A percentile compares a stretch with the other conserved stretches of the same genome.
Evolutionary conservation across 148 eudicot species (phyloP).

Genomic region (Chenopodium quinoa): DNA sequence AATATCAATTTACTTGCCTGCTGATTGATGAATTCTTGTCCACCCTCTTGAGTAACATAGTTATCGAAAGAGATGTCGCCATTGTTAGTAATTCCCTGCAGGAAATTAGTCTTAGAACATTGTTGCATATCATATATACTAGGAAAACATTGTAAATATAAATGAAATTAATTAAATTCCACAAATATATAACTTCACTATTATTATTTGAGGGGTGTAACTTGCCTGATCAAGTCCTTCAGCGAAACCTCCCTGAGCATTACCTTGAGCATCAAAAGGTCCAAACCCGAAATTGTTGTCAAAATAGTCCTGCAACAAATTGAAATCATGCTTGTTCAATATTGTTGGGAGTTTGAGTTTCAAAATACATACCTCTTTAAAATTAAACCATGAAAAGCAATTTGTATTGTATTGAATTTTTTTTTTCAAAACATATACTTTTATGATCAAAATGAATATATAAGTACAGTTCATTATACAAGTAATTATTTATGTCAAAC

Average conservation of each 20-base stretch:
- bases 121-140: background rate
- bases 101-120: background rate
- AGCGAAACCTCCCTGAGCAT: background rate
- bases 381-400: no score
- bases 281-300: background rate
- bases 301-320: constrained; percentile 5
- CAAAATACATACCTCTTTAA: no score
- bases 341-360: no score
- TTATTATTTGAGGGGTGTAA: background rate
- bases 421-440: no score
- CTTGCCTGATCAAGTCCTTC: constrained; percentile 17
- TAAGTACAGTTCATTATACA: no score
- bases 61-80: constrained; percentile 9
- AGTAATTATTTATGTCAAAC: no score
- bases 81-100: constrained; percentile 21
- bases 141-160: background rate
- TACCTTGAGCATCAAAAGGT: background rate
- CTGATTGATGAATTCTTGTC: background rate
- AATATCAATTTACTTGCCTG: constrained; percentile 18
- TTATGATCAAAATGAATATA: no score
- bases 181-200: no score
- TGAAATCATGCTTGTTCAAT: no score
- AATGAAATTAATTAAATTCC: no score
- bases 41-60: constrained; percentile 6
- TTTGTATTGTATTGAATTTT: no score